phyloP scores from a whole-genome alignment of 495 filamentous ascomycete species.

The Neurospora hispaniola region DNA sequence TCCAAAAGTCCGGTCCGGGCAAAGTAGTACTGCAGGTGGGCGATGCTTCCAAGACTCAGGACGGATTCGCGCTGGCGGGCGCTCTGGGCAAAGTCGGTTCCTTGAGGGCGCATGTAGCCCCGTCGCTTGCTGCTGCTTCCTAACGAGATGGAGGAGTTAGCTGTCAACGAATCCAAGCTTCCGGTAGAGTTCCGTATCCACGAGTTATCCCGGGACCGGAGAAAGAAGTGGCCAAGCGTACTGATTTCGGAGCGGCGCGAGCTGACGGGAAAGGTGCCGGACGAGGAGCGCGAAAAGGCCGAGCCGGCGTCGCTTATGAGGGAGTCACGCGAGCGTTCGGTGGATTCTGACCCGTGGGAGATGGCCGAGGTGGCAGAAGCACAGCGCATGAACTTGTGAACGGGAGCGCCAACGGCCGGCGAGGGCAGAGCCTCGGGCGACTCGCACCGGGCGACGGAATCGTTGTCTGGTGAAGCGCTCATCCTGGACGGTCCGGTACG shows the following conservation, averaged over 20 bases:
- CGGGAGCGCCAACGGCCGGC: conserved; percentile 47
- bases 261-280: conserved; percentile 26
- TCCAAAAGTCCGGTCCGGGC: conserved; percentile 87
- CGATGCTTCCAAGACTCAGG: conserved; percentile 90
- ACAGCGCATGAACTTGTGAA: conserved; percentile 55
- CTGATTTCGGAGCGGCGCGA: conserved; percentile 26
- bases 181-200: conserved; percentile 26
- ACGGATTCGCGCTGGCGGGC: conserved; percentile 86
- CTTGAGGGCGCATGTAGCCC: conserved; percentile 85
- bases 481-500: conserved; percentile 13
- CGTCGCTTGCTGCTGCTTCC: conserved; percentile 48
- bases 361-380: conserved; percentile 66
- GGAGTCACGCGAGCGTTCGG: conserved; percentile 44
- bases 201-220: conserved; percentile 26
- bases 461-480: conserved; percentile 24
- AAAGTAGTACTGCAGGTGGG: conserved; percentile 97
- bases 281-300: conserved; percentile 43
- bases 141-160: conserved; percentile 8
- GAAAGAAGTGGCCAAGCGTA: conserved; percentile 33
- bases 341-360: conserved; percentile 38
- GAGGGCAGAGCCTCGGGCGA: conserved; percentile 57
- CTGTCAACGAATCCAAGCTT: conserved; percentile 24
- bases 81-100: conserved; percentile 82
- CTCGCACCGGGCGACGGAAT: conserved; percentile 28
- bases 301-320: conserved; percentile 33